These are phyloP conservation scores for Heliosperma pusillum DNA, from an alignment of 148 eudicot genomes.

Conservation along the genomic window DNA sequence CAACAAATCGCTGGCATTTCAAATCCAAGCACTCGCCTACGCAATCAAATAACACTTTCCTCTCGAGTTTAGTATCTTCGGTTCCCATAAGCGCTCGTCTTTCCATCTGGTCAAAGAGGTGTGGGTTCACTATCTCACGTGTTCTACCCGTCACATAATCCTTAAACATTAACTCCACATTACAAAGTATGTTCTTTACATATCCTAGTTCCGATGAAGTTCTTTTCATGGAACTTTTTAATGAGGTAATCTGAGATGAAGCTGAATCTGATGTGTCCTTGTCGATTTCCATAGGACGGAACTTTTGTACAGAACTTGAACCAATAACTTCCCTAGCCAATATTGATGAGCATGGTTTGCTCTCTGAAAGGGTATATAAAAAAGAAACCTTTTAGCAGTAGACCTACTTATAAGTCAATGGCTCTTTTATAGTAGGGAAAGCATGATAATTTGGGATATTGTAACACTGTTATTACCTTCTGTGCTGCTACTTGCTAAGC, in stretches of 20 bases:
- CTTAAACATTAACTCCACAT: conserved; percentile 58
- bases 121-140: conserved; percentile 54
- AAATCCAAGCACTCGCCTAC: conserved; percentile 67
- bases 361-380: conserved; percentile 37
- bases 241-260: conserved; percentile 39
- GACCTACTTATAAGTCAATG: no score
- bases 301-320: conserved; percentile 32
- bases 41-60: conserved; percentile 70
- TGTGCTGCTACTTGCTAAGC: conserved; percentile 42
- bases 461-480: conserved; percentile 42
- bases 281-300: conserved; percentile 39
- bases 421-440: no score
- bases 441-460: no score
- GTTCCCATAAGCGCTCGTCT: conserved; percentile 21
- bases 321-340: conserved; percentile 44
- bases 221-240: conserved; percentile 26
- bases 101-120: conserved; percentile 70
- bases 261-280: conserved; percentile 84
- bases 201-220: conserved; percentile 62
- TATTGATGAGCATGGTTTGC: conserved; percentile 59
- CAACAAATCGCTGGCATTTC: conserved; percentile 44
- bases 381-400: background rate
- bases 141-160: conserved; percentile 58
- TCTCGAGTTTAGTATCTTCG: conserved; percentile 26
- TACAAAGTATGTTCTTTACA: conserved; percentile 52